phyloP scores from a whole-genome alignment of 208 protist species.

The Acanthamoeba castellanii region DNA sequence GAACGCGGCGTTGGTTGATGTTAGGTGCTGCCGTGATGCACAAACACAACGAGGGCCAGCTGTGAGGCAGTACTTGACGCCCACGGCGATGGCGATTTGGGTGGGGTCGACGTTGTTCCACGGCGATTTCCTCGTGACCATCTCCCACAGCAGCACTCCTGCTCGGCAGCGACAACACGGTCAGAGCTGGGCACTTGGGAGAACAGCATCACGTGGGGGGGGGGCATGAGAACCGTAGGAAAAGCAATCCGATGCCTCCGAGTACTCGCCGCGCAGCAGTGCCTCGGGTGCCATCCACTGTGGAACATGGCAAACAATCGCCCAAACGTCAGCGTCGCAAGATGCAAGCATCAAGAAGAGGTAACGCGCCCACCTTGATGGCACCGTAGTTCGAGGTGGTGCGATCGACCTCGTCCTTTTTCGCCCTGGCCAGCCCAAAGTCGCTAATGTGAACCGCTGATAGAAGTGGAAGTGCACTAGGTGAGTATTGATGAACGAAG shows the following conservation, averaged over 20 bases:
- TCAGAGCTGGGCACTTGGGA: too few relatives aligned
- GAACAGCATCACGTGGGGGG: not conserved
- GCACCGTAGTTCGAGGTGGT: constrained; percentile 48
- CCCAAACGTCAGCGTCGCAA: too few relatives aligned
- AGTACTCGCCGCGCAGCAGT: constrained; percentile 54
- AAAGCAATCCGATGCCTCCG: constrained; percentile 69
- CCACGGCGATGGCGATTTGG: constrained; percentile 24
- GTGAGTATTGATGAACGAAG: not conserved
- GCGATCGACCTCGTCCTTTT: constrained; percentile 32
- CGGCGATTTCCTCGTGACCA: constrained; percentile 54
- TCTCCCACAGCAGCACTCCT: constrained; percentile 62
- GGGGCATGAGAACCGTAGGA: not conserved
- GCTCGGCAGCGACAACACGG: too few relatives aligned
- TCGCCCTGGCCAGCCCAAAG: constrained; percentile 51
- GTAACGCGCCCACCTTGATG: not conserved
- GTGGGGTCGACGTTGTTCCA: constrained; percentile 55
- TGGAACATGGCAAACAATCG: too few relatives aligned
- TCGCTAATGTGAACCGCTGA: constrained; percentile 64
- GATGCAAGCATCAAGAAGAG: not conserved
- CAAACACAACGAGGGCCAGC: not conserved
- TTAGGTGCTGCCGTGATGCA: too few relatives aligned
- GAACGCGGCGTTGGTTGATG: too few relatives aligned
- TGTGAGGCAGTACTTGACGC: not conserved
- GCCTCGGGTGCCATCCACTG: constrained; percentile 73
- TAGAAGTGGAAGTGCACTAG: not conserved